Conservation (phyloP, 106 monocot species). For the Dendrobium nobile region DNA sequence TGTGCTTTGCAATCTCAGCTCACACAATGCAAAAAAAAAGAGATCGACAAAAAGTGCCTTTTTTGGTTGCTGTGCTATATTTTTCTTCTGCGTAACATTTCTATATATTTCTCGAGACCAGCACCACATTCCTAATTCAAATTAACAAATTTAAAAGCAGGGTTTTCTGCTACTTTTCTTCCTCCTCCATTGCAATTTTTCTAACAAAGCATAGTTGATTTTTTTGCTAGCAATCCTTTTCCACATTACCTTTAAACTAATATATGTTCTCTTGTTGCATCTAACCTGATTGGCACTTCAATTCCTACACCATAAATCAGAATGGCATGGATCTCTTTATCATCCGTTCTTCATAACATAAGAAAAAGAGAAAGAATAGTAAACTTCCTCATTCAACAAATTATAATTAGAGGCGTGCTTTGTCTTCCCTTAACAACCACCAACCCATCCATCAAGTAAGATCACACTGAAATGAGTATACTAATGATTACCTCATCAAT, state of each 20-base stretch:
- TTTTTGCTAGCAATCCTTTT: neutral
- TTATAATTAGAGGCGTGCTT: neutral
- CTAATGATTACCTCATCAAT: constrained; percentile 67
- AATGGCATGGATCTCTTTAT: neutral
- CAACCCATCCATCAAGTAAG: neutral
- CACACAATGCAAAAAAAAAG: neutral
- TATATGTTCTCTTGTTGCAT: neutral
- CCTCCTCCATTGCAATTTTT: constrained; percentile 1
- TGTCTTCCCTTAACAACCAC: neutral
- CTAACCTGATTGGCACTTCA: neutral
- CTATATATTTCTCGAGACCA: neutral
- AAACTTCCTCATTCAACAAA: neutral
- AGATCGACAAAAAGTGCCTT: neutral
- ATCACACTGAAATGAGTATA: neutral
- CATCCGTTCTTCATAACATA: neutral
- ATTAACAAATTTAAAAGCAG: neutral
- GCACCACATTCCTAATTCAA: neutral
- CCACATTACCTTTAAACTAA: neutral
- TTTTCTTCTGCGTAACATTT: neutral
- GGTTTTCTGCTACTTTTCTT: neutral
- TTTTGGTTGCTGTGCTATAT: neutral
- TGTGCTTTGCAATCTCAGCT: neutral
- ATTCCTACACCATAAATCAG: neutral
- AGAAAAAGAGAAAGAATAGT: neutral
- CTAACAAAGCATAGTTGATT: neutral